Evolutionary conservation across 2,329 filamentous ascomycete species (phyloP), one percentile per base, ranked within the genome.

Genomic region (Sporothrix curviconia): DNA sequence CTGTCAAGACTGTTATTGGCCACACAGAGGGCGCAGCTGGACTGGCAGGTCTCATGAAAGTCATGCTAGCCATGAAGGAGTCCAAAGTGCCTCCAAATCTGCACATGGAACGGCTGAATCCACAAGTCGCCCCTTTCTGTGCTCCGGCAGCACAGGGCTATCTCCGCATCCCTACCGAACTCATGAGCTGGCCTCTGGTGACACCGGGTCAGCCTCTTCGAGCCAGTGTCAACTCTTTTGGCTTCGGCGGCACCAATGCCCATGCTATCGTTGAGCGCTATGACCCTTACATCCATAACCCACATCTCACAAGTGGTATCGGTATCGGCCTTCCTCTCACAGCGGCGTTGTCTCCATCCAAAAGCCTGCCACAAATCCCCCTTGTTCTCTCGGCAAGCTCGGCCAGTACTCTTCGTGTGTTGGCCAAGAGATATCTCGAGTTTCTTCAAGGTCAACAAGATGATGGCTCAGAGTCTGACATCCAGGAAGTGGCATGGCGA

Each of bases 171-270:
- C 51, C 62, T 1, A 58, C 58, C 0, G 37, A 63, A 36, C 53
- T 55, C 25, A 55, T n/a, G 7, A 30, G 40, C 0, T 65, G 60
- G 59, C 62, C 62, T 0, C 7, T 17, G 3, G 24, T 44, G 74
- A 74, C 76, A 0, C 39, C 69, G 2, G 58, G 67, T 0, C 72
- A 74, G 15, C 66, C 74, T 15, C 72, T 76, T 2, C 74, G 79
- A 25, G 76, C 75, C 43, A 78, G 76, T 59, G 71, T 83, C 61
- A 82, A 82, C 62, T 78, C 74, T 55, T 83, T 82, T 60, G 80
- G 81, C 1, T 82, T 78, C 60, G 80, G 80, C 2, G 80, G 80
- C 42, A 79, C 78, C 3, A 82, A 82, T 55, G 75, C 74, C 1
- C 80, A 83, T 60, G 71, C 75, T 1, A 75, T 80, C 46, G 58